Base-by-base conservation (phyloP, 208 protist genomes). In the Strigomonas oncopelti region DNA sequence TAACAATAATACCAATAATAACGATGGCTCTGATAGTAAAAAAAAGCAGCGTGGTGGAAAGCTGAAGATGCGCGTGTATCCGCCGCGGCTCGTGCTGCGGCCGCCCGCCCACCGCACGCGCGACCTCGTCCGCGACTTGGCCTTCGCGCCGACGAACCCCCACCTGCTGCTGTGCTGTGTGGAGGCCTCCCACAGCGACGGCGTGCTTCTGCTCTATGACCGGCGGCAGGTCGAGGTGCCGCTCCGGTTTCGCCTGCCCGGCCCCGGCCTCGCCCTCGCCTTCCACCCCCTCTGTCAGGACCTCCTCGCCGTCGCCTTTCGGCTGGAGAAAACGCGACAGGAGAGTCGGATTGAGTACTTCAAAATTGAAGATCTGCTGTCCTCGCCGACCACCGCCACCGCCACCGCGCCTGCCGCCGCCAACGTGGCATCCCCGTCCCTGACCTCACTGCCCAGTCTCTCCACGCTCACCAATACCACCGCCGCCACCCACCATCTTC, bases 201-300 rank as follows among this genome's bases (percentile, higher is more conserved):
- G 89, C 0, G 78, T 85, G 61, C 66, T 95, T 20, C 65, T 91
- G 9, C 67, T 95, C 18, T 95, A 88, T 71, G 85, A 93, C 67
- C 77, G 83, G 13, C 85, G 84, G 4, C 79, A 85, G 27, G 81
- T 91, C 46, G 84, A 90, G 52, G 72, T 84, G 16, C 78, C 71
- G 67, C 74, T 75, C 3, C 54, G 53, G 32, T 65, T 95, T 20
- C 65, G 81, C 34, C 72, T 81, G n/a, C 75, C 64, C 29, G 87
- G 86, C 8, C 80, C 83, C 1, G 83, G 84, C 45, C 77, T 92
- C 20, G 66, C 81, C 16, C 74, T 74, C 16, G 73, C 75, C 36
- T 93, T 93, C 54, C 90, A 95, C 57, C 90, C 90, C 2, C 69
- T 79, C 55, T 95, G 86, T 70, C 75, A 75, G 28, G 90, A 95